Evolutionary conservation across 768 basidiomycete genomes (phyloP).

Genomic region (Kwoniella dejecticola): DNA sequence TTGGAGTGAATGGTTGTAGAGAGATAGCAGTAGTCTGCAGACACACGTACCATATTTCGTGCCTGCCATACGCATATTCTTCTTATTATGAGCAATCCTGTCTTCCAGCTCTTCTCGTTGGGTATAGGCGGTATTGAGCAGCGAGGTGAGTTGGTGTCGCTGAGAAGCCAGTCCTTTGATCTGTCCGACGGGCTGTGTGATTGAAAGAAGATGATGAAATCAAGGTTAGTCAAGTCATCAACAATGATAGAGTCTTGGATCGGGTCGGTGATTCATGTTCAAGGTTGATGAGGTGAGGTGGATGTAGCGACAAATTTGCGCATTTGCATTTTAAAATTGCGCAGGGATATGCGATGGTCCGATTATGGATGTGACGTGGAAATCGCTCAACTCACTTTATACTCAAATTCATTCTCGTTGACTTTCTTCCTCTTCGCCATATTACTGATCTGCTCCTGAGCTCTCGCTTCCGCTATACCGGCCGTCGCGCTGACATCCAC

Average conservation of each 20-base stretch:
- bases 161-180: constrained; percentile 51
- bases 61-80: constrained; percentile 38
- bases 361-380: no score
- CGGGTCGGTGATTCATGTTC: no score
- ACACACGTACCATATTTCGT: constrained; percentile 35
- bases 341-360: no score
- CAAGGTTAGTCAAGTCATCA: neutral
- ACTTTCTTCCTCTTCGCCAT: constrained; percentile 33
- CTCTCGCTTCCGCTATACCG: constrained; percentile 39
- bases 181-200: constrained; percentile 44
- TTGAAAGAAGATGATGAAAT: neutral
- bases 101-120: constrained; percentile 50
- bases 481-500: constrained; percentile 38
- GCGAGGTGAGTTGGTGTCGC: constrained; percentile 52
- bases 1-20: no score
- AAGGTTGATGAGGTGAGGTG: no score
- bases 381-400: constrained; percentile 50
- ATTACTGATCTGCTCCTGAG: constrained; percentile 30
- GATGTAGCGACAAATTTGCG: no score
- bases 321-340: no score
- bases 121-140: constrained; percentile 47
- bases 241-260: no score
- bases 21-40: no score
- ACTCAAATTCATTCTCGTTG: constrained; percentile 38
- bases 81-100: constrained; percentile 39